phyloP scores from a whole-genome alignment of 371 early-diverging fungal genomes.

The Apophysomyces elegans region DNA sequence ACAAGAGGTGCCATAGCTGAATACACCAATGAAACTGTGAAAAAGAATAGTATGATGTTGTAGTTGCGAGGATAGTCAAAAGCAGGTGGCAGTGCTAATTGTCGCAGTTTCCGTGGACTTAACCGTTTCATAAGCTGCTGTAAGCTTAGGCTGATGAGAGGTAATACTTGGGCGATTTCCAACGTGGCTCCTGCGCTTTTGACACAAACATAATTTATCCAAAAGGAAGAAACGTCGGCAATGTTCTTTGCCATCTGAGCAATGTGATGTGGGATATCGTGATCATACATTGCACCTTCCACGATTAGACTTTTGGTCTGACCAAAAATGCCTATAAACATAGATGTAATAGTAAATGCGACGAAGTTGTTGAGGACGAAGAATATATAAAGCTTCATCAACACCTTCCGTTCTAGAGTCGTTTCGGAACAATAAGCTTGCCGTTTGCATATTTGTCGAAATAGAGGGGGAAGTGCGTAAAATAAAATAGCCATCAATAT shows the following conservation, averaged over 20 bases:
- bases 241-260: conserved; percentile 42
- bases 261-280: conserved; percentile 24
- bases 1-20: conserved; percentile 79
- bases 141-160: conserved; percentile 59
- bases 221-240: conserved; percentile 52
- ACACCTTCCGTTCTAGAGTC: conserved; percentile 63
- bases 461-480: conserved; percentile 62
- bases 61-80: conserved; percentile 76
- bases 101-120: conserved; percentile 73
- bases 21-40: conserved; percentile 79
- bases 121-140: conserved; percentile 58
- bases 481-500: conserved; percentile 65
- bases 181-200: conserved; percentile 52
- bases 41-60: conserved; percentile 74
- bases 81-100: conserved; percentile 67
- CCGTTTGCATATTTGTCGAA: conserved; percentile 62
- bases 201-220: conserved; percentile 71
- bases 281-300: conserved; percentile 18
- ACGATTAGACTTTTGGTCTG: conserved; percentile 40
- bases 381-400: conserved; percentile 75
- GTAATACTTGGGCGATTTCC: conserved; percentile 71
- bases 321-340: conserved; percentile 54
- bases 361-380: conserved; percentile 69
- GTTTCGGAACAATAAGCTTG: conserved; percentile 74
- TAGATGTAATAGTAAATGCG: conserved; percentile 58